These are phyloP conservation scores for Botrytis porri DNA, from an alignment of 2,329 filamentous ascomycete genomes.

Conservation along the genomic window DNA sequence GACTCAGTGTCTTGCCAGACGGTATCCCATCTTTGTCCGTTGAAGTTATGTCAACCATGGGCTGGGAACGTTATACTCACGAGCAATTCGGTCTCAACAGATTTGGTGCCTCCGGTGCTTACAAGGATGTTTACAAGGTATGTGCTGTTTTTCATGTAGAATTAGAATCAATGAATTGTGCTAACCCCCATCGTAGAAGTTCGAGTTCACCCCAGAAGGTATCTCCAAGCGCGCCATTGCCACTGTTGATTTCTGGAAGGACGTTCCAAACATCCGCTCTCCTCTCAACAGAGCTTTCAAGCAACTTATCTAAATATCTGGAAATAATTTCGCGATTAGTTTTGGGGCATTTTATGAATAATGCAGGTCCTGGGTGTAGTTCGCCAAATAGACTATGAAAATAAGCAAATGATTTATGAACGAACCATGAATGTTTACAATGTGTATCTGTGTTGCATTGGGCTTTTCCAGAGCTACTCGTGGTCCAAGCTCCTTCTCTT, in stretches of 20 bases:
- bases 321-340: neutral
- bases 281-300: constrained; percentile 97
- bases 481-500: constrained; percentile 8
- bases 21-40: constrained; percentile 90
- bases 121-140: constrained; percentile 96
- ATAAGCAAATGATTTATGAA: constrained; percentile 19
- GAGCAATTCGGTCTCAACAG: constrained; percentile 99
- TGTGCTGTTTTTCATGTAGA: constrained; percentile 36
- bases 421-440: constrained; percentile 4
- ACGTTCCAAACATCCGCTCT: constrained; percentile 81
- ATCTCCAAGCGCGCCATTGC: constrained; percentile 90
- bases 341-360: constrained; percentile 16
- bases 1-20: constrained; percentile 86
- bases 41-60: constrained; percentile 95
- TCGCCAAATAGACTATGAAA: constrained; percentile 20
- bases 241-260: constrained; percentile 98
- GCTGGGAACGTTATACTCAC: constrained; percentile 98
- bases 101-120: constrained; percentile 95
- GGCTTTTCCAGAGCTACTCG: neutral
- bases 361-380: constrained; percentile 8
- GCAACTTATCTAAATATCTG: constrained; percentile 75
- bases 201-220: constrained; percentile 97
- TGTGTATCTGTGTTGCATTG: constrained; percentile 12
- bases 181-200: constrained; percentile 67
- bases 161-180: constrained; percentile 23